Evolutionary conservation across 2,329 filamentous ascomycete species (phyloP).

Genomic region (Biscogniauxia mediterranea): DNA sequence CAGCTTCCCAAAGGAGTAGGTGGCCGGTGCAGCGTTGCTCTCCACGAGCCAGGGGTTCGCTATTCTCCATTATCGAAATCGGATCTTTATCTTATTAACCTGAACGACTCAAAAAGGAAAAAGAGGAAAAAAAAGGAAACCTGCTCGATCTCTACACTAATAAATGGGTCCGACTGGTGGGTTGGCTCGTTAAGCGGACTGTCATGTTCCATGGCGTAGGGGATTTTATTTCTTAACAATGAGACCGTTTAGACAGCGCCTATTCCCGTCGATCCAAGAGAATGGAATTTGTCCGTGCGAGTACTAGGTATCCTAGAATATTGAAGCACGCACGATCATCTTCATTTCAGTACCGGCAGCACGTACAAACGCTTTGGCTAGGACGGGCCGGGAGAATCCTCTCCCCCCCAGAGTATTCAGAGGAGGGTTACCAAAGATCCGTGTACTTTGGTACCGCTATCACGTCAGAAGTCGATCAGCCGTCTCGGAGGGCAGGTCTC

Average conservation of each 20-base stretch:
- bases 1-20: neutral
- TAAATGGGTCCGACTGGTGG: neutral
- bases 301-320: neutral
- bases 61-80: neutral
- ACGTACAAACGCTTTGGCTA: neutral
- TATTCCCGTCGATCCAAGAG: neutral
- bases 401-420: neutral
- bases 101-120: neutral
- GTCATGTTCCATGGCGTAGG: neutral
- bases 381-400: neutral
- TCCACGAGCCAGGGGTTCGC: neutral
- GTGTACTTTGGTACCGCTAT: neutral
- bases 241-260: neutral
- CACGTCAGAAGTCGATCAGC: neutral
- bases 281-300: neutral
- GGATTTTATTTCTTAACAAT: neutral
- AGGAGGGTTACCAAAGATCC: neutral
- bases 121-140: neutral
- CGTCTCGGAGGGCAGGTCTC: neutral
- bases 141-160: neutral
- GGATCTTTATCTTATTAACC: neutral
- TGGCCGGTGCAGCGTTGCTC: neutral
- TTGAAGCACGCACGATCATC: neutral
- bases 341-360: neutral
- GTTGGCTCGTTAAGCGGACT: neutral